Evolutionary conservation across 129 eudicot genomes (phyloP), one percentile per base, ranked within the genome.

Genomic region (Chrysanthemum seticuspe): DNA sequence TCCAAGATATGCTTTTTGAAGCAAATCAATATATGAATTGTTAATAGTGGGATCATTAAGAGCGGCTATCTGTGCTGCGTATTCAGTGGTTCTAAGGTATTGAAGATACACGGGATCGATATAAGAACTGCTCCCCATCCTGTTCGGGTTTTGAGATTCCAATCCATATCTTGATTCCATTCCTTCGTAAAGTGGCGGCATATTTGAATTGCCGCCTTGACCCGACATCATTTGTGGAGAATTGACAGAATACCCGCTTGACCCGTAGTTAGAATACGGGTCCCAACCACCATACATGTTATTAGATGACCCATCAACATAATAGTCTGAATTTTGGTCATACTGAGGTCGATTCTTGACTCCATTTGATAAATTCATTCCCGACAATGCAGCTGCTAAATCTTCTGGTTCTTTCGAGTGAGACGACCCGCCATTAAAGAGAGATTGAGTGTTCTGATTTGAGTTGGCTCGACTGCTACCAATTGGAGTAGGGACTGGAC

Each of bases 171-270:
- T 85, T n/a, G 98, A 84, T 75, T 89, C 98, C 82, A 84, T 74
- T 57, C 92, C 95, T 70, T 88, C 99, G 63, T 86, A 92, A 72
- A 95, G 82, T 15, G 99, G 99, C 2, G 99, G 97, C 76, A 95
- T 78, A 81, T 89, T 89, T 55, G 71, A 49, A 47, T 79, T 81
- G 45, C 85, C 85, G 40, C 85, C 78, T 79, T 94, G 89, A 71
- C 83, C 76, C 1, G 90, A 79, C 85, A 84, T 69, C 87, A 87
- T 87, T 44, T 87, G 83, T 14, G 87, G 76, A 3, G 97, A 85
- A 62, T 83, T 90, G 65, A 81, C 55, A 3, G 97, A 80, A 68
- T 86, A 88, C n/a, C 93, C 91, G 71, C 81, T 55, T 44, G 85
- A 21, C 31, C 91, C 89, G 18, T 94, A 88, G 78, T 85, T 83